Conservation (phyloP, 352 stramenopile genomes). For the Ophiocytium majus region DNA sequence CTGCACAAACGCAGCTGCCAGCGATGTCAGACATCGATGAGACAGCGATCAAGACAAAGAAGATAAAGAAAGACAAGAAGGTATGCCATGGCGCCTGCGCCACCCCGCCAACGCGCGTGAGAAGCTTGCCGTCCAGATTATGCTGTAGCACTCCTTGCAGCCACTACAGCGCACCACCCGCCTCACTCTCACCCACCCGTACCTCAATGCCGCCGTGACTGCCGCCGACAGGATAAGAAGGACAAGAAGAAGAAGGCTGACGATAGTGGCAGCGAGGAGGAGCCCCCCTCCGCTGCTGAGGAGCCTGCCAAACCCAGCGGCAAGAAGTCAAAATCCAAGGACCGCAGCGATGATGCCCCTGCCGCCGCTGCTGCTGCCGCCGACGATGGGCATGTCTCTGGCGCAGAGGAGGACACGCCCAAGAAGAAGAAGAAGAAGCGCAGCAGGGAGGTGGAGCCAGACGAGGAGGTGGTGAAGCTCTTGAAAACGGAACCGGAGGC, state of each 20-base stretch:
- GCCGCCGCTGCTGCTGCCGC: neutral
- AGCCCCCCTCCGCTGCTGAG: no score
- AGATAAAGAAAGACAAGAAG: slow-evolving; percentile 18
- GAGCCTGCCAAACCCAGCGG: no score
- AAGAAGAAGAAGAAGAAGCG: slow-evolving; percentile 26
- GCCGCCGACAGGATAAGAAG: neutral
- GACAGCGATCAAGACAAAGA: neutral
- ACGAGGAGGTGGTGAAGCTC: neutral
- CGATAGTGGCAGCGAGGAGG: neutral
- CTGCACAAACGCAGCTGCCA: no score
- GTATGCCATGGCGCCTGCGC: neutral
- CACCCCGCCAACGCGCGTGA: neutral
- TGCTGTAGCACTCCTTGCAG: neutral
- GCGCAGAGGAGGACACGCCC: neutral
- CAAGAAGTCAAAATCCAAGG: neutral
- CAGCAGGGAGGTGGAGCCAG: neutral
- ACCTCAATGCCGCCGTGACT: neutral
- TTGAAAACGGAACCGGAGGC: slow-evolving; percentile 17
- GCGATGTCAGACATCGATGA: no score
- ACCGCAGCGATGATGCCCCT: neutral
- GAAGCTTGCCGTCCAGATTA: neutral
- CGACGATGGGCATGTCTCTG: neutral
- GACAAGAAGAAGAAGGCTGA: slow-evolving; percentile 19
- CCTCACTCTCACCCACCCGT: neutral
- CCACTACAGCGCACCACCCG: neutral